Evolutionary conservation across 75 land plant species (phyloP), one percentile per base, ranked within the genome.

Genomic region (Ceratopteris richardii): DNA sequence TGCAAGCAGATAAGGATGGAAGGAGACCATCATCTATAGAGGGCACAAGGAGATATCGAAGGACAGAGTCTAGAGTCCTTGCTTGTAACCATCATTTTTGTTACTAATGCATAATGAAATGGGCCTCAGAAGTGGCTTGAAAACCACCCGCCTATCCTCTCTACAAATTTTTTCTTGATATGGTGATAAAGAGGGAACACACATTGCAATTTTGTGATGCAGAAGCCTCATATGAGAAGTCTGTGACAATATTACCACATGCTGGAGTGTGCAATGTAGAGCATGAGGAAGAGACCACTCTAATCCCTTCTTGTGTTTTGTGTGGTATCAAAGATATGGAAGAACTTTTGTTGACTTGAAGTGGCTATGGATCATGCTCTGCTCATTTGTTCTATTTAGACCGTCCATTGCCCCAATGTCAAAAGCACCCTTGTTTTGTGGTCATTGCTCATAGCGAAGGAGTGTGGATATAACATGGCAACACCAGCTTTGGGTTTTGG

Each of bases 21-120:
- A n/a, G n/a, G n/a, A n/a, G n/a, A n/a, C n/a, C n/a, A n/a, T n/a
- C n/a, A n/a, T n/a, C n/a, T n/a, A n/a, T n/a, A n/a, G n/a, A n/a
- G n/a, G n/a, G n/a, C n/a, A n/a, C n/a, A n/a, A n/a, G n/a, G n/a
- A n/a, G n/a, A n/a, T n/a, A n/a, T n/a, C n/a, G n/a, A n/a, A n/a
- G n/a, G n/a, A n/a, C n/a, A n/a, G n/a, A n/a, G n/a, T n/a, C n/a
- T n/a, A n/a, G 78, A 30, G 33, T 76, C 27, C 64, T 76, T 22
- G 41, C 41, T 52, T 76, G 78, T 30, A 77, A 77, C 9, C 78
- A 76, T 51, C 56, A 37, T 18, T 76, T 71, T 41, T 76, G 78
- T 69, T 76, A 36, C 51, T 29, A 16, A 16, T 76, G 78, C 61
- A 76, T 76, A 3, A 51, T 14, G 4, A 60, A 60, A 46, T 76